A percentile compares a stretch with the other conserved stretches of the same genome.
phyloP scores from a whole-genome alignment of 208 protist species.

The Acanthamoeba royreba region DNA sequence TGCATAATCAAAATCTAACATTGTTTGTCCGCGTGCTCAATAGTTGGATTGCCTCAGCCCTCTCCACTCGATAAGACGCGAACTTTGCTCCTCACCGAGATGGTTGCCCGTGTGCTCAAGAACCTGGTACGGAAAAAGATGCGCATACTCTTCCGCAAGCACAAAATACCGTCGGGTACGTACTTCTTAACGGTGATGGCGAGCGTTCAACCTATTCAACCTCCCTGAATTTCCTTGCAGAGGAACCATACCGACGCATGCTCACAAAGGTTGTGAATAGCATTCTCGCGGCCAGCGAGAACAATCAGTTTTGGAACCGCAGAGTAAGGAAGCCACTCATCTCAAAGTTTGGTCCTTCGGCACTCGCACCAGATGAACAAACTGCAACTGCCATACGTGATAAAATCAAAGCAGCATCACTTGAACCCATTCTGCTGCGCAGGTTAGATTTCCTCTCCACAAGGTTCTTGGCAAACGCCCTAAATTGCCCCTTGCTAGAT shows the following conservation, averaged over 20 bases:
- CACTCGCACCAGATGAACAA: background rate
- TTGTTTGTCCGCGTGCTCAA: background rate
- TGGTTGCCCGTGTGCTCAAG: constrained; percentile 32
- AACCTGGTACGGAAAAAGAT: background rate
- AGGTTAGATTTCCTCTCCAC: background rate
- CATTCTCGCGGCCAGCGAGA: background rate
- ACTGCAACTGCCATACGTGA: background rate
- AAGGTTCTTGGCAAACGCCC: background rate
- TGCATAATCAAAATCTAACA: no score
- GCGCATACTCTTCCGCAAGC: background rate
- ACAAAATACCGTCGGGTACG: background rate
- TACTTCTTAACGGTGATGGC: background rate
- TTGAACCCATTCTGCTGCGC: background rate
- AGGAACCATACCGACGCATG: background rate
- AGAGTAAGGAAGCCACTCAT: background rate
- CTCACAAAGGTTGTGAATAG: background rate
- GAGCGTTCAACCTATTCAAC: no score
- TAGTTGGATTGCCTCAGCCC: background rate
- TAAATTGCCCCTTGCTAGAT: background rate
- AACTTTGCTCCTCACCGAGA: background rate
- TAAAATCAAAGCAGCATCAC: background rate
- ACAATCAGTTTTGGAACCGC: background rate
- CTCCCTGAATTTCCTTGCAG: background rate
- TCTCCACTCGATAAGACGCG: background rate
- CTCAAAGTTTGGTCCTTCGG: background rate